Evolutionary conservation across 2,329 filamentous ascomycete genomes (phyloP).

Genomic region (Amauroascus niger): DNA sequence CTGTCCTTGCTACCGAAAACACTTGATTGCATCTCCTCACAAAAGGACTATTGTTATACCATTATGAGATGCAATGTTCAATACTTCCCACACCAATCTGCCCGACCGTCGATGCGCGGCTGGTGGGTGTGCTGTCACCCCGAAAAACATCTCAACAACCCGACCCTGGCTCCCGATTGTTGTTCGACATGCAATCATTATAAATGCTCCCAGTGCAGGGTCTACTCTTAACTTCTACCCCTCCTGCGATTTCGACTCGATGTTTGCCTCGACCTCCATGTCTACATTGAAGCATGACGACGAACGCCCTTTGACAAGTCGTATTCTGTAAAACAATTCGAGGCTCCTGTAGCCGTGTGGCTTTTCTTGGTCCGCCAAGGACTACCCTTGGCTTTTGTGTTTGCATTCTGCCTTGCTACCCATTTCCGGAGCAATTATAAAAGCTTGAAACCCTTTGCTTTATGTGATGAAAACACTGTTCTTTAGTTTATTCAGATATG

Average conservation of each 20-base stretch:
- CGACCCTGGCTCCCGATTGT: constrained; percentile 8
- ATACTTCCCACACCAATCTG: not conserved
- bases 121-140: constrained; percentile 17
- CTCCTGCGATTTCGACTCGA: too few species aligned
- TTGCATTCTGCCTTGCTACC: too few species aligned
- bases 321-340: not conserved
- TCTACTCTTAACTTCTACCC: not conserved
- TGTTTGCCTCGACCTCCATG: not conserved
- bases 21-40: not conserved
- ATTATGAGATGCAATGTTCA: not conserved
- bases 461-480: too few species aligned
- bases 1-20: not conserved
- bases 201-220: constrained; percentile 8
- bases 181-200: constrained; percentile 16
- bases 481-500: too few species aligned
- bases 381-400: too few species aligned
- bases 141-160: constrained; percentile 17
- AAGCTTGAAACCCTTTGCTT: too few species aligned
- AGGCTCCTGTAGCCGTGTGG: not conserved
- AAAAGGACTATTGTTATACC: not conserved
- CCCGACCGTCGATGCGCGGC: constrained; percentile 4
- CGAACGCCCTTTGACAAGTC: too few species aligned
- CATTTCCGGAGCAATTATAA: too few species aligned
- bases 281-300: too few species aligned
- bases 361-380: not conserved